These are phyloP conservation scores for Begonia masoniana DNA, from an alignment of 306 rosid genomes.

Conservation along the genomic window DNA sequence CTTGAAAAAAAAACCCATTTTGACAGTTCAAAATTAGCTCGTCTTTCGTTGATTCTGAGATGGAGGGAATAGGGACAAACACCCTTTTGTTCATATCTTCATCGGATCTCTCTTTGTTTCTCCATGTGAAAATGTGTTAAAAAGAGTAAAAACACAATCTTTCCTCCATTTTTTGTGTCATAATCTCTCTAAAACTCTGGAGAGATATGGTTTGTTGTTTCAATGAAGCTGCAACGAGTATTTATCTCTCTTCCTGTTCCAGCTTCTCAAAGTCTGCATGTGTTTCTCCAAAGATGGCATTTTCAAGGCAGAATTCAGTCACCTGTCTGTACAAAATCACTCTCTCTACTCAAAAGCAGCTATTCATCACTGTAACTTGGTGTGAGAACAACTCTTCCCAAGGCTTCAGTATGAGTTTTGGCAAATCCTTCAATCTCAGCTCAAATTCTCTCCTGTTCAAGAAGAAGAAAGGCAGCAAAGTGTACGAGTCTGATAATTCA, in stretches of 20 bases:
- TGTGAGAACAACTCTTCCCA: constrained; percentile 40
- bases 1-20: no score
- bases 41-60: no score
- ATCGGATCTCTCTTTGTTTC: no score
- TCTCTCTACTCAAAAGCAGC: constrained; percentile 36
- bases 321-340: constrained; percentile 45
- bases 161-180: no score
- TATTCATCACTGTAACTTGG: constrained; percentile 55
- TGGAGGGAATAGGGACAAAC: no score
- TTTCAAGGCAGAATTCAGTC: constrained; percentile 54
- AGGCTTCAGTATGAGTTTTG: constrained; percentile 44
- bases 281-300: constrained; percentile 26
- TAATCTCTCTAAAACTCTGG: constrained; percentile 20
- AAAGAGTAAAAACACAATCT: no score
- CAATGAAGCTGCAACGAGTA: constrained; percentile 52
- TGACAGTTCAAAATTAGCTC: no score
- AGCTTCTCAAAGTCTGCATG: constrained; percentile 50
- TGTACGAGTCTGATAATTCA: constrained; percentile 31
- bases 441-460: constrained; percentile 55
- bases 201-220: constrained; percentile 74
- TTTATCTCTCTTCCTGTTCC: constrained; percentile 70
- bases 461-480: constrained; percentile 60
- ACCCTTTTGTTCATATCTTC: no score
- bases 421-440: constrained; percentile 42
- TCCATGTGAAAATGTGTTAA: no score